These are phyloP conservation scores for Candida morakotiae DNA, from an alignment of 805 yeast genomes.

Conservation along the genomic window DNA sequence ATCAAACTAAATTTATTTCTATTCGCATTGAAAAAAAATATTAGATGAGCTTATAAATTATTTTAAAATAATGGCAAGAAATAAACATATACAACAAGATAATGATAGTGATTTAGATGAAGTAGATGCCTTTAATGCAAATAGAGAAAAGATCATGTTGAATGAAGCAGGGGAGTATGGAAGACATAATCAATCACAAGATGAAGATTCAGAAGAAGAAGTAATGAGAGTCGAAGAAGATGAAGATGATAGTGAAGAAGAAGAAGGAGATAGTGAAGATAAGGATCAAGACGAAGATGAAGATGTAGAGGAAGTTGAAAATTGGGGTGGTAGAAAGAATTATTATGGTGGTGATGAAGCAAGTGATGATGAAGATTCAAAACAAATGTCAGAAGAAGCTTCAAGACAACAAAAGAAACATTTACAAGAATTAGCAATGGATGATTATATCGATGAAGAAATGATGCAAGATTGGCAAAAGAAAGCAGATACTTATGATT, in stretches of 20 bases:
- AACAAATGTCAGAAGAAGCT: slow-evolving; percentile 83
- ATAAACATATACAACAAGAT: slow-evolving; percentile 9
- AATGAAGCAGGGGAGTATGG: slow-evolving; percentile 51
- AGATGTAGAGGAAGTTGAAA: slow-evolving; percentile 27
- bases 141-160: slow-evolving; percentile 52
- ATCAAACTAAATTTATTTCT: too few species aligned
- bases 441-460: slow-evolving; percentile 61
- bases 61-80: slow-evolving; percentile 21
- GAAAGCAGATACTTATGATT: slow-evolving; percentile 45
- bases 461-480: slow-evolving; percentile 76
- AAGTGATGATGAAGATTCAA: slow-evolving; percentile 74
- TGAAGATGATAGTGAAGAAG: slow-evolving; percentile 34
- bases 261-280: slow-evolving; percentile 33
- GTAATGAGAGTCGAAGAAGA: slow-evolving; percentile 37
- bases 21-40: slow-evolving; percentile 9
- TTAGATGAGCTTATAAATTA: too few species aligned
- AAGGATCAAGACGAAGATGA: slow-evolving; percentile 22
- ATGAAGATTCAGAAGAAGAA: slow-evolving; percentile 47
- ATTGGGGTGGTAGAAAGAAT: slow-evolving; percentile 43
- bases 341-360: slow-evolving; percentile 62
- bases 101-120: slow-evolving; percentile 50
- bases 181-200: slow-evolving; percentile 16
- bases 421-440: slow-evolving; percentile 69
- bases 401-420: slow-evolving; percentile 73
- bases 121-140: slow-evolving; percentile 63